Base-by-base conservation (phyloP, 331 rosid species). In the Cydonia oblonga region DNA sequence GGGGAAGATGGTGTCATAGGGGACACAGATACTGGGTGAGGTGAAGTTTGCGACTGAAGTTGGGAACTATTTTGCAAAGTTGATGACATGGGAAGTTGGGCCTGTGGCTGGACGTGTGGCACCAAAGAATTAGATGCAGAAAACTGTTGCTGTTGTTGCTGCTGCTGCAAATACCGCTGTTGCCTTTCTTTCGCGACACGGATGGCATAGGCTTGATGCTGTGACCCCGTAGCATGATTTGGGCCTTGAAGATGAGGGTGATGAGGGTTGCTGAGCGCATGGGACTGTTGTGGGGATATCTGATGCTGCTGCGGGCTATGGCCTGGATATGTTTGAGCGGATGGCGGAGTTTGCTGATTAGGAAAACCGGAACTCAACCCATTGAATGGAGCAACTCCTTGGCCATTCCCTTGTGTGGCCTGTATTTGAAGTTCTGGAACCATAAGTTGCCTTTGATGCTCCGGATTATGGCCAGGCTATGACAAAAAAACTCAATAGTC, bases 381-480 rank as follows among this genome's bases (percentile, higher is more conserved):
- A 87, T 85, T 87, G 71, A 86, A 91, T 71, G 92, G 87, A 60
- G 92, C 75, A 79, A 84, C 69, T 30, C 93, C 88, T 84, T 88
- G 95, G 78, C 85, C 82, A 85, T 77, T 90, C 81, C 90, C 97
- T 69, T 87, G 96, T 6, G 86, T 75, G 60, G 42, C 96, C 85
- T 87, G 99, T 87, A 89, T 83, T 49, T 81, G 91, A 75, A 79
- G 90, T 82, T 96, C 97, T 1, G 96, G 92, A 82, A 77, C 89
- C 88, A 84, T 79, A 83, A 86, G 83, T 83, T 88, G 96, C 89
- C 93, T 88, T 81, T 88, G 96, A 79, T 92, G 96, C 78, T 90
- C 97, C 40, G 78, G 86, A 81, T 83, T 92, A 72, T 87, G 97
- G 64, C 89, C 97, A 81, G 96, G 93, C 96, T 96, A 79, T 71